Percentiles rank a stretch among this genome's conserved stretches.
These are phyloP conservation scores for Colletotrichum salicis DNA, from an alignment of 2,329 filamentous ascomycete genomes.

Conservation along the genomic window DNA sequence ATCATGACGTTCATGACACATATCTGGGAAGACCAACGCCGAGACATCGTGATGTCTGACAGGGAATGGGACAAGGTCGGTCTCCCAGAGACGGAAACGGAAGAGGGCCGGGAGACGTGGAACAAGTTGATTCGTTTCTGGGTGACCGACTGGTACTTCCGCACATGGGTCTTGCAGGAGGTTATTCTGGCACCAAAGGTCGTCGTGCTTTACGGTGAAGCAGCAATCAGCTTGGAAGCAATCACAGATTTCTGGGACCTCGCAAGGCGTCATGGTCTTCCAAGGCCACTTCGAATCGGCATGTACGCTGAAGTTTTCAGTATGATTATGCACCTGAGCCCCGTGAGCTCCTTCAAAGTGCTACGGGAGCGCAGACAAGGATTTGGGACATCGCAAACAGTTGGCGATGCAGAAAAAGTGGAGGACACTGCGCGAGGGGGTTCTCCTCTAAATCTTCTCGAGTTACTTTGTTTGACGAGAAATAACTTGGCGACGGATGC, in stretches of 20 bases:
- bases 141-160: constrained; percentile 26
- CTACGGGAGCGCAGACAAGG: not conserved
- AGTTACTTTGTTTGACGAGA: constrained; percentile 6
- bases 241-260: constrained; percentile 17
- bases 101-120: not conserved
- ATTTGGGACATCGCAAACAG: no score
- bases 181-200: constrained; percentile 17
- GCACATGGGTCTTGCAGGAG: constrained; percentile 29
- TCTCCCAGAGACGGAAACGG: not conserved
- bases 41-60: constrained; percentile 6
- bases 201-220: not conserved
- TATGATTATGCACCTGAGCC: constrained; percentile 10
- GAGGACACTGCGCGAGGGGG: no score
- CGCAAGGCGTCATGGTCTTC: constrained; percentile 1
- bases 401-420: not conserved
- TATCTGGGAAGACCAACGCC: not conserved
- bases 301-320: constrained; percentile 15
- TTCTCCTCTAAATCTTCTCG: not conserved
- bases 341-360: constrained; percentile 6
- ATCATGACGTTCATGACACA: constrained; percentile 26
- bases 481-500: constrained; percentile 21
- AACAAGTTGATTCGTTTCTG: constrained; percentile 14
- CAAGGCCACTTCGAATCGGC: constrained; percentile 7
- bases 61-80: not conserved
- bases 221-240: constrained; percentile 17